Percentiles rank a stretch among this genome's conserved stretches.
phyloP scores from a whole-genome alignment of 208 protist genomes.

The Acanthamoeba triangularis region DNA sequence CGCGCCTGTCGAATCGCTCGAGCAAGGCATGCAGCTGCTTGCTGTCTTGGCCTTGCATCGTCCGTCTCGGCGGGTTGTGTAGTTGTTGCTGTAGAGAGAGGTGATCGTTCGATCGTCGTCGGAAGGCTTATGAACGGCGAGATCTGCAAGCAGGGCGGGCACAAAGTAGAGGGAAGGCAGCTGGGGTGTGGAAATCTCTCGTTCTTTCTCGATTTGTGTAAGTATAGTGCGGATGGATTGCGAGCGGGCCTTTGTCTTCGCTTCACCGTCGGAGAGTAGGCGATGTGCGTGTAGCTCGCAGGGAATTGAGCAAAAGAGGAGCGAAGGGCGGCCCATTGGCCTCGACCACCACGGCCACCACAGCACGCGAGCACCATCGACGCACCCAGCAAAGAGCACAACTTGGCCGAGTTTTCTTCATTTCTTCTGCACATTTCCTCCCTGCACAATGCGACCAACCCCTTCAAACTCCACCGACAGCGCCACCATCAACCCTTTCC shows the following conservation, averaged over 20 bases:
- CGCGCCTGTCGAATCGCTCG: slow-evolving; percentile 16
- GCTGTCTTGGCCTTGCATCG: background rate
- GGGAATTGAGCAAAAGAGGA: slow-evolving; percentile 27
- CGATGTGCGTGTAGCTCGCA: background rate
- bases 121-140: background rate
- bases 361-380: no score
- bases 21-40: slow-evolving; percentile 59
- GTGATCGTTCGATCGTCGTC: background rate
- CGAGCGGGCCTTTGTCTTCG: background rate
- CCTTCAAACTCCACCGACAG: no score
- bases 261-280: background rate
- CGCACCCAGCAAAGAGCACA: background rate
- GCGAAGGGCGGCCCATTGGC: background rate
- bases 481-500: no score
- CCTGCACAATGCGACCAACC: no score
- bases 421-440: background rate
- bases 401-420: background rate
- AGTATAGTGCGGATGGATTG: background rate
- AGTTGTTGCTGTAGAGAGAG: background rate
- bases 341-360: no score
- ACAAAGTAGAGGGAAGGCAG: background rate
- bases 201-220: background rate
- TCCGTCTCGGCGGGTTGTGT: background rate
- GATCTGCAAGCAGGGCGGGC: background rate
- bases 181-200: background rate